These are phyloP conservation scores for Podospora bellae-mahoneyi DNA, from an alignment of 495 filamentous ascomycete species.

Conservation along the genomic window DNA sequence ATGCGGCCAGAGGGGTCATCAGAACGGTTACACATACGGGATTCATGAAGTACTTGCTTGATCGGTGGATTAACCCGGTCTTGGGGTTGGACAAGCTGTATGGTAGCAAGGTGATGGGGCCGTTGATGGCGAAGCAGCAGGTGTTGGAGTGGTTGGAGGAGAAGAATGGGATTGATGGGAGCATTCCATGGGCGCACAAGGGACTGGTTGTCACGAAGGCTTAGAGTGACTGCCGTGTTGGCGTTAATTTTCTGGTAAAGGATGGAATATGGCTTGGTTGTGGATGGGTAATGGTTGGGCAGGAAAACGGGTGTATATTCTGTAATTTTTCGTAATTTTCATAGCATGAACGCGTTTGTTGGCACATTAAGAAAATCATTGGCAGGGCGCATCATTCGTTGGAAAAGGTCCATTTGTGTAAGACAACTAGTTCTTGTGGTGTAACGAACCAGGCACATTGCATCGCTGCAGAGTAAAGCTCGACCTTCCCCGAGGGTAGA, in stretches of 20 bases:
- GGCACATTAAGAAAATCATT: too few species aligned
- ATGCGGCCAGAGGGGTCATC: neutral
- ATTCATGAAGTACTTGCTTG: neutral
- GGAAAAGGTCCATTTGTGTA: too few species aligned
- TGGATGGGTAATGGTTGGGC: neutral
- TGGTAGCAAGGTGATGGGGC: conserved; percentile 1
- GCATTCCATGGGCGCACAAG: neutral
- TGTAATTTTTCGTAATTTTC: neutral
- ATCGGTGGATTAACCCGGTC: neutral
- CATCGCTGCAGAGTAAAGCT: too few species aligned
- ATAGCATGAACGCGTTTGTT: too few species aligned
- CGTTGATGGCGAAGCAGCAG: conserved; percentile 5
- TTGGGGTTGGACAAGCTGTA: neutral
- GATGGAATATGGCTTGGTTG: neutral
- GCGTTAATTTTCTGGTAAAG: too few species aligned
- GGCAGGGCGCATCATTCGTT: neutral
- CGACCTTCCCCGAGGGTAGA: too few species aligned
- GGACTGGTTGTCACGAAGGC: neutral
- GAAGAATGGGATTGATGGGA: neutral
- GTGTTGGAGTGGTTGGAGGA: conserved; percentile 9
- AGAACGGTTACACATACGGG: neutral
- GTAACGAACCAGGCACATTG: too few species aligned
- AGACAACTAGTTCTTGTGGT: too few species aligned
- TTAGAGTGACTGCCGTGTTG: neutral
- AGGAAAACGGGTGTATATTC: neutral